Conservation (phyloP, 2,329 filamentous ascomycete species). For the Raffaelea albimanens region DNA sequence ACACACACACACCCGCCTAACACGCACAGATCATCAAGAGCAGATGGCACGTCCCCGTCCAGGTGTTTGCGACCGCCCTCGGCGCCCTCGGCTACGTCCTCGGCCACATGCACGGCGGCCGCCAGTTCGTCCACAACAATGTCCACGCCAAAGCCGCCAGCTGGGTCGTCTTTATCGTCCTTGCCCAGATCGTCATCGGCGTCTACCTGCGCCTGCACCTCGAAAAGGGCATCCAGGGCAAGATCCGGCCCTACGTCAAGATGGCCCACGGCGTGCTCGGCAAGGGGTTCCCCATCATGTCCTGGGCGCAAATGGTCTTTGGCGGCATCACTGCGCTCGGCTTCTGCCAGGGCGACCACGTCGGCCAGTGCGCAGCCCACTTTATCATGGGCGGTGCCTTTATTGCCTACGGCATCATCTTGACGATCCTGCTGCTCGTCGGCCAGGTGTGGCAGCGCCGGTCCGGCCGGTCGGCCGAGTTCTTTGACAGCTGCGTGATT, state of each 20-base stretch:
- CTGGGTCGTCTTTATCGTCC: conserved; percentile 68
- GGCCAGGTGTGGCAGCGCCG: conserved; percentile 80
- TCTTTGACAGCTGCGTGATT: conserved; percentile 88
- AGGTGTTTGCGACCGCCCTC: conserved; percentile 64
- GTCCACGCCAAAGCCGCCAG: conserved; percentile 75
- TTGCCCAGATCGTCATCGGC: conserved; percentile 68
- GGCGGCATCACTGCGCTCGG: conserved; percentile 87
- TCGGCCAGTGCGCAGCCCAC: conserved; percentile 88
- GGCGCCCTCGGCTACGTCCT: conserved; percentile 82
- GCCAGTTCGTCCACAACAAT: conserved; percentile 68
- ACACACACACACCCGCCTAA: too few relatives aligned
- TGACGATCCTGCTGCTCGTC: conserved; percentile 78
- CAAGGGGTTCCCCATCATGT: conserved; percentile 75
- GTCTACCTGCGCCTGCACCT: conserved; percentile 85
- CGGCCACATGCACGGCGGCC: conserved; percentile 81
- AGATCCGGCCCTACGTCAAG: conserved; percentile 64
- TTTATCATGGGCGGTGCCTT: conserved; percentile 99
- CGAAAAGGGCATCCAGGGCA: conserved; percentile 66
- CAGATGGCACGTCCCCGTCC: conserved; percentile 88
- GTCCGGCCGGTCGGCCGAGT: conserved; percentile 84
- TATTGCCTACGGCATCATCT: conserved; percentile 81
- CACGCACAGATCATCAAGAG: conserved; percentile 73
- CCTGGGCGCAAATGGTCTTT: conserved; percentile 93
- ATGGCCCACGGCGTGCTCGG: conserved; percentile 71
- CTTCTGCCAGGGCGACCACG: conserved; percentile 85